Evolutionary conservation across 768 basidiomycete species (phyloP).

Genomic region (Lactarius deliciosus): DNA sequence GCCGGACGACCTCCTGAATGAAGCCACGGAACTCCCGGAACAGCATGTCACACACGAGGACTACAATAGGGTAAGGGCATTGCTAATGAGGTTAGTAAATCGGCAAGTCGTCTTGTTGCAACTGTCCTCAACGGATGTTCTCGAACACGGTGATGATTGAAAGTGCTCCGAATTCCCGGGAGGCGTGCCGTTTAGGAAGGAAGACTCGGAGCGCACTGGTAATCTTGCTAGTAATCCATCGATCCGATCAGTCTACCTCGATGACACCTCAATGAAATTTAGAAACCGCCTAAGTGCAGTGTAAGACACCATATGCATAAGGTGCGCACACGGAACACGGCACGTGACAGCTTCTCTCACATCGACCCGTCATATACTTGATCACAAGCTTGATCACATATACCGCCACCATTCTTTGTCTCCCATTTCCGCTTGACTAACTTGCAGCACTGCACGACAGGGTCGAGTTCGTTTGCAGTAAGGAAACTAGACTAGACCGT

Average conservation of each 20-base stretch:
- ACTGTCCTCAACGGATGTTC: background rate
- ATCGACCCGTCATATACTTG: too few species aligned
- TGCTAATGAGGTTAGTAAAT: conserved; percentile 1
- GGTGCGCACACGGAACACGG: background rate
- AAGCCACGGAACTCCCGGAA: conserved; percentile 4
- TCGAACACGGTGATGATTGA: background rate
- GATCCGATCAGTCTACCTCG: conserved; percentile 5
- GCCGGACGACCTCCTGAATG: background rate
- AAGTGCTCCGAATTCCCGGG: background rate
- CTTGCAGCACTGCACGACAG: background rate
- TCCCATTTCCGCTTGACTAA: background rate
- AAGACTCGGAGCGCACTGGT: background rate
- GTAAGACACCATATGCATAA: background rate
- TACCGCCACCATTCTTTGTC: background rate
- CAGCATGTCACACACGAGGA: background rate
- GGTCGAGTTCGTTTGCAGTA: background rate
- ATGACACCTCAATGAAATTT: conserved; percentile 5
- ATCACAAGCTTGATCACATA: background rate
- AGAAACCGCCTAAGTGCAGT: background rate
- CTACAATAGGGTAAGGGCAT: conserved; percentile 3
- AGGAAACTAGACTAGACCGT: background rate
- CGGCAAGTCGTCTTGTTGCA: background rate
- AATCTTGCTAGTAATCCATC: background rate
- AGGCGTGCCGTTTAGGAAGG: background rate
- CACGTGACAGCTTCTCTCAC: background rate